phyloP scores from a whole-genome alignment of 2,329 filamentous ascomycete genomes.

The Plectosphaerella plurivora region DNA sequence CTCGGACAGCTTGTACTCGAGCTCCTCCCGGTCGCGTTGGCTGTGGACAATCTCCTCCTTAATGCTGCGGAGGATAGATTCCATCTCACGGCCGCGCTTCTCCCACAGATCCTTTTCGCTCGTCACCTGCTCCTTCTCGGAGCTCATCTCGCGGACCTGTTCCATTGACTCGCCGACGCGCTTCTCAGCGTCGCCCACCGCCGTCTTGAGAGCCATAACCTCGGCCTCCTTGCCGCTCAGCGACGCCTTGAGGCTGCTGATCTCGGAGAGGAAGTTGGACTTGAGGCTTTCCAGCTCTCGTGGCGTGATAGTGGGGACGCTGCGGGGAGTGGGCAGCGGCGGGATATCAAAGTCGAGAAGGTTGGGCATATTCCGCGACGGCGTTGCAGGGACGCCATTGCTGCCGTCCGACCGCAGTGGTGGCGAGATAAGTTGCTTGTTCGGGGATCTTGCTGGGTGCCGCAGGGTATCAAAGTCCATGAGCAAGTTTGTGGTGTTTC shows the following conservation, averaged over 20 bases:
- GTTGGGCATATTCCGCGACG: slow-evolving; percentile 55
- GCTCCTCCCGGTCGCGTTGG: slow-evolving; percentile 76
- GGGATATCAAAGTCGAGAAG: slow-evolving; percentile 89
- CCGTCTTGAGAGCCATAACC: slow-evolving; percentile 78
- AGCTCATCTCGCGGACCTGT: slow-evolving; percentile 72
- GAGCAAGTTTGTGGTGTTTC: slow-evolving; percentile 71
- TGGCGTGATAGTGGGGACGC: slow-evolving; percentile 84
- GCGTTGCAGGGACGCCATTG: slow-evolving; percentile 29
- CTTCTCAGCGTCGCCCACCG: slow-evolving; percentile 85
- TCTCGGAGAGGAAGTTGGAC: slow-evolving; percentile 84
- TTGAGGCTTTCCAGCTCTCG: slow-evolving; percentile 91
- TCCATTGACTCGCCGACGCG: slow-evolving; percentile 85
- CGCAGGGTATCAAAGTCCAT: slow-evolving; percentile 76
- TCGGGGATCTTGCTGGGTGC: slow-evolving; percentile 40
- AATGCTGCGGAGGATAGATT: slow-evolving; percentile 72
- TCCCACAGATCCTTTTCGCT: slow-evolving; percentile 81
- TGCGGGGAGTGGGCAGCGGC: slow-evolving; percentile 88
- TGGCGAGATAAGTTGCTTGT: slow-evolving; percentile 20
- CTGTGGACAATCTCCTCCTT: slow-evolving; percentile 75
- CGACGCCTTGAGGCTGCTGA: slow-evolving; percentile 88
- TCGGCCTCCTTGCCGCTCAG: slow-evolving; percentile 92
- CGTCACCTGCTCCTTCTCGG: slow-evolving; percentile 64
- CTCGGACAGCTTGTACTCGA: slow-evolving; percentile 72
- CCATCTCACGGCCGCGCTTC: slow-evolving; percentile 79
- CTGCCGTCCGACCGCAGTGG: slow-evolving; percentile 5